Evolutionary conservation across 2,329 filamentous ascomycete genomes (phyloP), one percentile per base, ranked within the genome.

Genomic region (Elsinoe perseae): DNA sequence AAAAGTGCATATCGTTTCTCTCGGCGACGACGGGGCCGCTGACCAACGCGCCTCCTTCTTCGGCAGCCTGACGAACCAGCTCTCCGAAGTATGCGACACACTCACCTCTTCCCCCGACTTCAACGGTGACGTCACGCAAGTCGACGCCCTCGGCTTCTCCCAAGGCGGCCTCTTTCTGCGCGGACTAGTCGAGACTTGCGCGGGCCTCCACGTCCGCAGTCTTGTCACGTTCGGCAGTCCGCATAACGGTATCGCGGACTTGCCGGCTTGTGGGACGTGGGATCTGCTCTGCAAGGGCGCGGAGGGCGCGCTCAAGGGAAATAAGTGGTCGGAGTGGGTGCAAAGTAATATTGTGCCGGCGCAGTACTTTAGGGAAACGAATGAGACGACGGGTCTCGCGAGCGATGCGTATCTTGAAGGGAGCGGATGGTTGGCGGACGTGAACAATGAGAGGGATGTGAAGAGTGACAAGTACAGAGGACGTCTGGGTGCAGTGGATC

Each of bases 121-220:
- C 14, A 34, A 23, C 16, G 21, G 32, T 20, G 55, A 53, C 21
- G 54, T 55, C 18, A 50, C 67, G 3, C 54, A 64, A 16, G 79
- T 96, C 67, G 93, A 97, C 72, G 92, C 91, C 30, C 75, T 98
- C 32, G 93, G 93, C 25, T 96, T 98, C 76, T 93, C 87, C 12
- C 93, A 98, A 72, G 93, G 93, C 61, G 93, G 93, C 1, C 89
- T 95, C 70, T 96, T 98, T 75, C 80, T 98, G n/a, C 84, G 93
- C 58, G 93, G 80, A 21, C 91, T 95, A 69, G 77, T 95, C 61
- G 84, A 98, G 77, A 81, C 89, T 42, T 98, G 93, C 77, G 92
- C 91, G 69, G 93, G 90, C 69, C 85, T 89, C 0, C 84, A 82
- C 3, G 81, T 95, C 10, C 80, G 83, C 62, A 91, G 82, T 68